Percentiles rank a stretch among this genome's conserved stretches.
Evolutionary conservation across 2,329 filamentous ascomycete genomes (phyloP).

Genomic region (Claviceps humidiphila): DNA sequence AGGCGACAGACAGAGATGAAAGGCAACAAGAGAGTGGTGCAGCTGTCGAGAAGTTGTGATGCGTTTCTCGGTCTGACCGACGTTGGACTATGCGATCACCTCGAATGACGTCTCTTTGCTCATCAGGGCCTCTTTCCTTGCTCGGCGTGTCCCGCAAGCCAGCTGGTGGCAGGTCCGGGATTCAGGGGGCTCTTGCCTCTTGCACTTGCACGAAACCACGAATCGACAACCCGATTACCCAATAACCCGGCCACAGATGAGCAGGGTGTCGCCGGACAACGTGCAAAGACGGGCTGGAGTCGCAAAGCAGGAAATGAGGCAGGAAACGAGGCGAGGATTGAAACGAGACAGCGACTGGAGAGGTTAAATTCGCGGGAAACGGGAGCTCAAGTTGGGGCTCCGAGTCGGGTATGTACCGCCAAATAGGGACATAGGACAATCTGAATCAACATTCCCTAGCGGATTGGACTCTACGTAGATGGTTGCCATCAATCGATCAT

Average conservation of each 20-base stretch:
- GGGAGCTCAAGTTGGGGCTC: neutral
- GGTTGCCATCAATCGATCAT: neutral
- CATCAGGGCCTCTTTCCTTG: neutral
- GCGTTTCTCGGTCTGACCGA: neutral
- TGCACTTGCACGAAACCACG: neutral
- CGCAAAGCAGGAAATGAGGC: neutral
- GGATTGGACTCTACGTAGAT: neutral
- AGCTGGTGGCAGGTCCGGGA: neutral
- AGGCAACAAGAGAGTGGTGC: neutral
- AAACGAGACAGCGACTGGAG: neutral
- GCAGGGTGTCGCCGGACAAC: neutral
- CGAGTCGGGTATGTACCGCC: neutral
- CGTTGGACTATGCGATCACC: too few relatives aligned
- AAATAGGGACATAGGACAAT: neutral
- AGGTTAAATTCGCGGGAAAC: neutral
- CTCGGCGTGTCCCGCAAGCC: neutral
- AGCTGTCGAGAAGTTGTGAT: neutral
- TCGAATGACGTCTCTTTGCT: too few relatives aligned
- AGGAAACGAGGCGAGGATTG: neutral
- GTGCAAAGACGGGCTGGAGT: neutral
- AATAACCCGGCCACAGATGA: too few relatives aligned
- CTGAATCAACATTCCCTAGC: neutral
- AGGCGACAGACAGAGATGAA: neutral
- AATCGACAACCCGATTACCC: neutral
- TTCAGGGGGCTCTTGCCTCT: neutral